Evolutionary conservation across 148 eudicot species (phyloP), one percentile per base, ranked within the genome.

Genomic region (Dysphania ambrosioides): DNA sequence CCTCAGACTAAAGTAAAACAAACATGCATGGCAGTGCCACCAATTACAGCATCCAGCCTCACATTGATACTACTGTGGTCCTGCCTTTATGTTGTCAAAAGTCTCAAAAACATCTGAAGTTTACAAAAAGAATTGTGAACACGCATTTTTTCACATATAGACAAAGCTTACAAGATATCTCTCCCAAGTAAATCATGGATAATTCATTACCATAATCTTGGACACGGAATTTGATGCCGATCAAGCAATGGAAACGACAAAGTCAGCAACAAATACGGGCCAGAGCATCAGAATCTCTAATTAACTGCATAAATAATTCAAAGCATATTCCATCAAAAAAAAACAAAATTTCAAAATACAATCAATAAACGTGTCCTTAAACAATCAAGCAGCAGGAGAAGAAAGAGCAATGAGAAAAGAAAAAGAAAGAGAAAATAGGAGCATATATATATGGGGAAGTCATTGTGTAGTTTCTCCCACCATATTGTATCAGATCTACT

Each of bases 231-330:
- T 12, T 41, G 68, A 44, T 40, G 49, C 34, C 41, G 13, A 47
- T 59, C 58, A 62, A 66, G 63, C 40, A 55, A 66, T 19, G 12
- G 71, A 15, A 40, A 47, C 51, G 34, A 66, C 23, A 19, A 42
- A 24, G 11, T 41, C 38, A 56, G 51, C 53, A 71, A 36, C 27
- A 30, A 80, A 66, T 70, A 72, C 57, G 30, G 70, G 13, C 62
- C 62, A 62, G 53, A 41, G 76, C 57, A 72, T 30, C 76, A 60
- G 68, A 58, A 76, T 59, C 49, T 47, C 42, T 41, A 68, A 44
- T 27, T 62, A 81, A 79, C 83, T 81, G 80, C 74, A 68, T 67
- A 53, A 72, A 56, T 13, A 34, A 68, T 36, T 27, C 70, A 47
- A 70, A n/a, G n/a, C n/a, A n/a, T n/a, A n/a, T n/a, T n/a, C n/a